Conservation (phyloP, 169 alveolate species). For the Eimeria nieschulzi region DNA sequence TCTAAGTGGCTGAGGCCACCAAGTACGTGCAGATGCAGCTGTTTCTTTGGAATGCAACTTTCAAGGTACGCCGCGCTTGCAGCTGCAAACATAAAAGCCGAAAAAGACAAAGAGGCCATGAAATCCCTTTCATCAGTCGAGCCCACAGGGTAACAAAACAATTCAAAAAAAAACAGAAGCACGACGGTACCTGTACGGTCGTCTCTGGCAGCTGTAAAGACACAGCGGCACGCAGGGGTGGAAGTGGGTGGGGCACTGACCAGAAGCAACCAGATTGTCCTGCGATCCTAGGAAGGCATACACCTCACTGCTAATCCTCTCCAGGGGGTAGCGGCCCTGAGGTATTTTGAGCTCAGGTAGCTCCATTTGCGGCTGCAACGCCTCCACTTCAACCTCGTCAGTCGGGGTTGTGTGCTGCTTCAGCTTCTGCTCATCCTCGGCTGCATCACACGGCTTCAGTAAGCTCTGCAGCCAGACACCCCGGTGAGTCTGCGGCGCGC, state of each 20-base stretch:
- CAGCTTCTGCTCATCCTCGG: not conserved
- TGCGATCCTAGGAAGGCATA: conserved; percentile 57
- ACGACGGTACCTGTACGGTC: no score
- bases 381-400: not conserved
- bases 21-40: conserved; percentile 31
- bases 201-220: not conserved
- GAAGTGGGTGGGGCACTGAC: conserved; percentile 30
- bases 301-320: conserved; percentile 29
- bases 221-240: not conserved
- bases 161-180: no score
- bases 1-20: conserved; percentile 62
- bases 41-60: conserved; percentile 5
- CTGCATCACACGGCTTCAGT: no score
- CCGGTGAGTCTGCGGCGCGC: no score
- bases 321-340: conserved; percentile 62
- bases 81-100: conserved; percentile 7
- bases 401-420: not conserved
- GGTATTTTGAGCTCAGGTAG: conserved; percentile 1
- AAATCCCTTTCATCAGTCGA: no score
- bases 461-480: no score
- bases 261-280: conserved; percentile 69
- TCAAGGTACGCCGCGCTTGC: conserved; percentile 57
- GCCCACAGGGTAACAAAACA: not conserved
- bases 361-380: conserved; percentile 21
- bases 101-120: not conserved